Evolutionary conservation across 371 early-diverging fungal species (phyloP).

Genomic region (Mucor circinelloides): DNA sequence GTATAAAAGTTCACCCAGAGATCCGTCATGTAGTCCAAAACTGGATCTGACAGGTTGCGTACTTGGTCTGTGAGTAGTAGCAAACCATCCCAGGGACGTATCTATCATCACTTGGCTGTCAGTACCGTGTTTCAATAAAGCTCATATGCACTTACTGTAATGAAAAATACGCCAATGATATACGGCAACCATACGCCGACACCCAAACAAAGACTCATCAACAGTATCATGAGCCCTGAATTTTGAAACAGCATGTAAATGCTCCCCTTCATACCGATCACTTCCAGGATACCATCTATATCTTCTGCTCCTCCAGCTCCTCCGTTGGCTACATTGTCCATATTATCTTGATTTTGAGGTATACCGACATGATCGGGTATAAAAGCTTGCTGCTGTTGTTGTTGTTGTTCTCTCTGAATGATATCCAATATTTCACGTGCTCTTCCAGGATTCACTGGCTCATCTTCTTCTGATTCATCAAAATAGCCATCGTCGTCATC

Average conservation of each 20-base stretch:
- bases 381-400: background rate
- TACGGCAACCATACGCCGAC: constrained; percentile 77
- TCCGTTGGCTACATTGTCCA: background rate
- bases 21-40: background rate
- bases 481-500: background rate
- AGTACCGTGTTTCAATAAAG: background rate
- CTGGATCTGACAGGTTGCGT: background rate
- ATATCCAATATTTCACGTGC: background rate
- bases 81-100: background rate
- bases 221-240: constrained; percentile 70
- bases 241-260: constrained; percentile 75
- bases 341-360: background rate
- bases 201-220: constrained; percentile 71
- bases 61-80: background rate
- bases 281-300: constrained; percentile 79
- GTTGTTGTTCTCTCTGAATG: background rate
- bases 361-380: background rate
- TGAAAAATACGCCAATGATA: constrained; percentile 61
- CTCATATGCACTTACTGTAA: constrained; percentile 8
- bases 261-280: constrained; percentile 86
- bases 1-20: constrained; percentile 32
- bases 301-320: constrained; percentile 33
- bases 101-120: background rate
- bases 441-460: background rate
- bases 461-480: background rate